Evolutionary conservation across 2,329 filamentous ascomycete species (phyloP).

Genomic region (Colletotrichum tofieldiae): DNA sequence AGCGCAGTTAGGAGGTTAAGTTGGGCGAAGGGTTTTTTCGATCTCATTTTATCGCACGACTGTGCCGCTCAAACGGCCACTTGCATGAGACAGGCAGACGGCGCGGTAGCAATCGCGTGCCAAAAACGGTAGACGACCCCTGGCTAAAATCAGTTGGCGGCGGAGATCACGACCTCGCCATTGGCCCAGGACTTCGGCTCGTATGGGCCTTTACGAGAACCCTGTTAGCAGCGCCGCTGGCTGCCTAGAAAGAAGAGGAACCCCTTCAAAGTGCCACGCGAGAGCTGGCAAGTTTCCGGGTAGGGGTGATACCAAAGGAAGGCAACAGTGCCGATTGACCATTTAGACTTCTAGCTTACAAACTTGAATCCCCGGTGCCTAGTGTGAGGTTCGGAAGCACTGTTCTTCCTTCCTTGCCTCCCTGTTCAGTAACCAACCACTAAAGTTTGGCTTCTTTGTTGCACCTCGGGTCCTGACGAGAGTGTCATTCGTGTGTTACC

Average conservation of each 20-base stretch:
- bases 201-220: slow-evolving; percentile 16
- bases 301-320: no score
- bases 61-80: slow-evolving; percentile 29
- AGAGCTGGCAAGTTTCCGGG: background rate
- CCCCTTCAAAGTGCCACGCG: background rate
- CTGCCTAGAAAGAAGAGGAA: slow-evolving; percentile 24
- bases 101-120: slow-evolving; percentile 3
- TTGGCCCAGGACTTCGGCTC: slow-evolving; percentile 23
- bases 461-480: no score
- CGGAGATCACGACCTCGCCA: slow-evolving; percentile 21
- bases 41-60: slow-evolving; percentile 33
- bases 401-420: background rate
- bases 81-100: slow-evolving; percentile 11
- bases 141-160: background rate
- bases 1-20: background rate
- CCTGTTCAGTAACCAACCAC: background rate
- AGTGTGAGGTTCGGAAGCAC: background rate
- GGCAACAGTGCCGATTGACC: background rate
- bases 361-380: background rate
- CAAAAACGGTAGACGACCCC: slow-evolving; percentile 9
- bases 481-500: background rate
- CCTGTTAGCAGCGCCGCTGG: slow-evolving; percentile 23
- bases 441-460: background rate
- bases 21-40: slow-evolving; percentile 10
- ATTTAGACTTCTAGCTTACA: background rate